These are phyloP conservation scores for Sechiopsis laciniata DNA, from an alignment of 306 rosid species.

Conservation along the genomic window DNA sequence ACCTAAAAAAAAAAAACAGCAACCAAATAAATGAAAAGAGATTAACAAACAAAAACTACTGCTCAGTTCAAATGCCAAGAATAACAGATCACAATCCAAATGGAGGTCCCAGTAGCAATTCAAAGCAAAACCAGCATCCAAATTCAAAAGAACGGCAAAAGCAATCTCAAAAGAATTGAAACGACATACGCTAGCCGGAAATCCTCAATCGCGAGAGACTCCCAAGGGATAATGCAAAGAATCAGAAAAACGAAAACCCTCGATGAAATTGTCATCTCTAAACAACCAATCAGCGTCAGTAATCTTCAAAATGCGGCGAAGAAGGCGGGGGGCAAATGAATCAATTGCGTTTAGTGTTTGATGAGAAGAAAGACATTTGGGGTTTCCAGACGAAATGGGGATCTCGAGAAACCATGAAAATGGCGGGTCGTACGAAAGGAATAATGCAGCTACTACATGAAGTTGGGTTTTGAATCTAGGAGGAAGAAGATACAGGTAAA, in stretches of 20 bases:
- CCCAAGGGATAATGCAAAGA: constrained; percentile 37
- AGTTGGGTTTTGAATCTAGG: constrained; percentile 14
- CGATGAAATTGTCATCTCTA: constrained; percentile 38
- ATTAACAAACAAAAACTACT: background rate
- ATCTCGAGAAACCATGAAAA: constrained; percentile 41
- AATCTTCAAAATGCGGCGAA: constrained; percentile 28
- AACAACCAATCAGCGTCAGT: constrained; percentile 11
- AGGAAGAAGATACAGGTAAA: background rate
- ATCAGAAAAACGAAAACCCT: constrained; percentile 36
- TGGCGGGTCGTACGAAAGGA: constrained; percentile 49
- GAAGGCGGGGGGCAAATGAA: constrained; percentile 7
- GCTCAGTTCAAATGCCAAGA: background rate
- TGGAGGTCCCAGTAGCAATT: constrained; percentile 1
- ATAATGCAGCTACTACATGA: constrained; percentile 21
- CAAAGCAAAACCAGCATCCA: background rate
- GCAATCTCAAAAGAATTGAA: background rate
- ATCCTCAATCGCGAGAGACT: constrained; percentile 43
- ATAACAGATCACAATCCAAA: constrained; percentile 12
- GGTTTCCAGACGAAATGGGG: constrained; percentile 38
- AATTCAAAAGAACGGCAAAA: constrained; percentile 16
- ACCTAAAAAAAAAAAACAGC: background rate
- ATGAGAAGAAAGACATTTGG: background rate
- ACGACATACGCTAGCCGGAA: constrained; percentile 68
- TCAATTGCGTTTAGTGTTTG: constrained; percentile 19
- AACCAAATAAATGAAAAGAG: background rate